Evolutionary conservation across 345 rosid species (phyloP).

Genomic region (Salix caprea): DNA sequence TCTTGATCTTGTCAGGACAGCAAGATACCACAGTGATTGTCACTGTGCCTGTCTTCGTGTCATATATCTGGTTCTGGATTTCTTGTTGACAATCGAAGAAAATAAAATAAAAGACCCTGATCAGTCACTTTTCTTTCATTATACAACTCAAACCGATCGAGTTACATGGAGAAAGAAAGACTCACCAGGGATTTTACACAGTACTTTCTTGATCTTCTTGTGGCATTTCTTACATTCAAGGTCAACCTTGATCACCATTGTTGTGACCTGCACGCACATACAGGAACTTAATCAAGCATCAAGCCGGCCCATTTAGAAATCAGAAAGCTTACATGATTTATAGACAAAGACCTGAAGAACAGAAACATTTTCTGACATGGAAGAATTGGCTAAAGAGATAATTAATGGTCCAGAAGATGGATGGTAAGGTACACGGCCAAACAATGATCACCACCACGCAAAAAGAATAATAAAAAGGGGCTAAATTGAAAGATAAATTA

Average conservation of each 20-base stretch:
- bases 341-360: neutral
- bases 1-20: conserved; percentile 61
- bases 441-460: neutral
- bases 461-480: neutral
- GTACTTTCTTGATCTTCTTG: conserved; percentile 72
- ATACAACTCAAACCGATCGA: conserved; percentile 28
- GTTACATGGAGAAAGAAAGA: neutral
- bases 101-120: neutral
- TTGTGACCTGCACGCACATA: conserved; percentile 39
- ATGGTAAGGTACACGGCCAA: neutral
- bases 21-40: conserved; percentile 70
- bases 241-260: conserved; percentile 66
- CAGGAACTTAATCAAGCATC: neutral
- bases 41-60: conserved; percentile 62
- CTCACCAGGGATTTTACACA: conserved; percentile 70
- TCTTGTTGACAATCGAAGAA: conserved; percentile 41
- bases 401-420: neutral
- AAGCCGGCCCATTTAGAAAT: neutral
- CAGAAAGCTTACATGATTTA: neutral
- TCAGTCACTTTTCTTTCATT: conserved; percentile 20
- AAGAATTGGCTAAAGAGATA: neutral
- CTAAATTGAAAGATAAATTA: neutral
- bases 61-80: conserved; percentile 44
- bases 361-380: neutral
- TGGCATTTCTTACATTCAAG: conserved; percentile 61